Conservation (phyloP, 2,329 filamentous ascomycete species). For the Basipetospora sp. region DNA sequence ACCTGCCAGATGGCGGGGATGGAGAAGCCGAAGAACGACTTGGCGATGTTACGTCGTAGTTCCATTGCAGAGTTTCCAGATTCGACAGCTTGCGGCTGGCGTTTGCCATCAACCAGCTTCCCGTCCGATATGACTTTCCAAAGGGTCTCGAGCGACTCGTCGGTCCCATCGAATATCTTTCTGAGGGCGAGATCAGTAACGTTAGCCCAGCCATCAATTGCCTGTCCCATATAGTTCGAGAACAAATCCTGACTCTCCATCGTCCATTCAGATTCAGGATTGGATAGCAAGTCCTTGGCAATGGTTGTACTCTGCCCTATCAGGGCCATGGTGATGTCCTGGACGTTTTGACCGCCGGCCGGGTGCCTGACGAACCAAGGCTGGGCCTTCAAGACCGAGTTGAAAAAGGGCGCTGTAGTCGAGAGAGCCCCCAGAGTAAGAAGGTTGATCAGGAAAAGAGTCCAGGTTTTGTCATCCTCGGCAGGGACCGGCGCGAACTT, state of each 20-base stretch:
- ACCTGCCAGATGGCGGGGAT: conserved; percentile 19
- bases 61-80: not conserved
- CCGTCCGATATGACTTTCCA: conserved; percentile 15
- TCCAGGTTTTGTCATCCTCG: conserved; percentile 12
- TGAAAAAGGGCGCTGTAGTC: conserved; percentile 15
- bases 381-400: conserved; percentile 12
- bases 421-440: conserved; percentile 15
- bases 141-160: conserved; percentile 12
- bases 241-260: conserved; percentile 14
- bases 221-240: conserved; percentile 15
- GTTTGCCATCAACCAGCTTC: conserved; percentile 13
- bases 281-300: conserved; percentile 14
- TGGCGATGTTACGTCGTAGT: conserved; percentile 10
- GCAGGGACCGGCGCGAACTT: conserved; percentile 8
- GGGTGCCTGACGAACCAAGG: conserved; percentile 10
- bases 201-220: conserved; percentile 15
- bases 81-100: not conserved
- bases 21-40: conserved; percentile 16
- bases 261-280: conserved; percentile 12
- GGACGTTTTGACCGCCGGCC: conserved; percentile 11
- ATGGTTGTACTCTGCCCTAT: conserved; percentile 14
- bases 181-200: conserved; percentile 7
- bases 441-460: conserved; percentile 16
- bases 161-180: conserved; percentile 13
- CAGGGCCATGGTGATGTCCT: conserved; percentile 15